Conservation (phyloP, 2,329 filamentous ascomycete species). For the Paraphoma sp. region DNA sequence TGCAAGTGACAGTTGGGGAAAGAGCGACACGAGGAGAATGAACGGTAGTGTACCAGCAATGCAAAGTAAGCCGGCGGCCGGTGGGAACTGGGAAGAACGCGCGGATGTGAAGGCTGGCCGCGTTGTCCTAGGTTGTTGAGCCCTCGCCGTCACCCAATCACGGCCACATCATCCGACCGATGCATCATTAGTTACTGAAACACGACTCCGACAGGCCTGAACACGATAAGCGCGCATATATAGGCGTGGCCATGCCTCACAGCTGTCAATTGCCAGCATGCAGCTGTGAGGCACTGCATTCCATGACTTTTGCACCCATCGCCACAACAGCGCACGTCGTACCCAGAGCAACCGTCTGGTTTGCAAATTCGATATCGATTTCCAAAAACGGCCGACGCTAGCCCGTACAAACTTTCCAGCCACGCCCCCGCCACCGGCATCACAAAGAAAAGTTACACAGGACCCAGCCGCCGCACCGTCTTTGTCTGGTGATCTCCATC, state of each 20-base stretch:
- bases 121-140: slow-evolving; percentile 11
- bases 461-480: not conserved
- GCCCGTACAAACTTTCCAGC: not conserved
- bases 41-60: not conserved
- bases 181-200: slow-evolving; percentile 9
- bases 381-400: not conserved
- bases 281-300: not conserved
- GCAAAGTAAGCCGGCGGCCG: not conserved
- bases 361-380: not conserved
- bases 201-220: not conserved
- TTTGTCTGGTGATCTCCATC: not conserved
- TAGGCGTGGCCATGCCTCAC: not conserved
- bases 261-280: not conserved
- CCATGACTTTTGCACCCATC: not conserved
- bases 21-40: slow-evolving; percentile 5
- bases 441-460: too few relatives aligned
- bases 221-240: not conserved
- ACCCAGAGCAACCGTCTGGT: not conserved
- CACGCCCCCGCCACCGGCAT: not conserved
- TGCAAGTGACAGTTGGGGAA: slow-evolving; percentile 1
- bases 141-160: slow-evolving; percentile 7
- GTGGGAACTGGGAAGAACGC: slow-evolving; percentile 3
- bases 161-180: not conserved
- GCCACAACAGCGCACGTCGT: not conserved
- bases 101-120: slow-evolving; percentile 4